phyloP scores from a whole-genome alignment of 2,329 filamentous ascomycete species.

The Thelonectria blattea region DNA sequence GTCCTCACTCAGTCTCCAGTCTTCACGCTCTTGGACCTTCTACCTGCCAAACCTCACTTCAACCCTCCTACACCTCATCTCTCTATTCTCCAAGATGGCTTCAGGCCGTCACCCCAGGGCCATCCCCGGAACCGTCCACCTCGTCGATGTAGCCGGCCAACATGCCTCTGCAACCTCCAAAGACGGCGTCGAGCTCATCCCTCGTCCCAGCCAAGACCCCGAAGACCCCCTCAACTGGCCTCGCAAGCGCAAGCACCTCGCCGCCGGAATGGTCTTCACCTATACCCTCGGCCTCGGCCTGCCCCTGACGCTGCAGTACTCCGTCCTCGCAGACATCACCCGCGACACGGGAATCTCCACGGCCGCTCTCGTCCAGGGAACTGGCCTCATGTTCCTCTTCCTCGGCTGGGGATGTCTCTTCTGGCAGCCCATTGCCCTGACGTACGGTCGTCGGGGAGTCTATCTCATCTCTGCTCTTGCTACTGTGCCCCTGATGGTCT shows the following conservation, averaged over 20 bases:
- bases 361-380: conserved; percentile 36
- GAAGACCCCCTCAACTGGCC: conserved; percentile 39
- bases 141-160: conserved; percentile 4
- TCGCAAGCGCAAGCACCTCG: conserved; percentile 28
- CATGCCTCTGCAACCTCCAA: neutral
- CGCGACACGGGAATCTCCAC: conserved; percentile 21
- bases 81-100: neutral
- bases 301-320: neutral
- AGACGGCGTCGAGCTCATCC: conserved; percentile 24
- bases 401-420: conserved; percentile 43
- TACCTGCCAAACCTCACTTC: neutral
- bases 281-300: conserved; percentile 23
- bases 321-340: neutral
- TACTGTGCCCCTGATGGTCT: conserved; percentile 35
- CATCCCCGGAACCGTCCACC: conserved; percentile 11
- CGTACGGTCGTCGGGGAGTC: conserved; percentile 41
- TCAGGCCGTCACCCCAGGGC: neutral
- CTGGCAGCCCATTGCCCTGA: conserved; percentile 42
- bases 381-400: conserved; percentile 43
- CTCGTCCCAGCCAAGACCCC: conserved; percentile 33
- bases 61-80: neutral
- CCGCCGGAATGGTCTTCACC: conserved; percentile 31
- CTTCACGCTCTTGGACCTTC: neutral
- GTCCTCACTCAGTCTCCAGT: neutral
- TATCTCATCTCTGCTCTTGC: conserved; percentile 36